A percentile compares a stretch with the other conserved stretches of the same genome.
Evolutionary conservation across 768 basidiomycete species (phyloP).

Genomic region (Suillus hirtellus): DNA sequence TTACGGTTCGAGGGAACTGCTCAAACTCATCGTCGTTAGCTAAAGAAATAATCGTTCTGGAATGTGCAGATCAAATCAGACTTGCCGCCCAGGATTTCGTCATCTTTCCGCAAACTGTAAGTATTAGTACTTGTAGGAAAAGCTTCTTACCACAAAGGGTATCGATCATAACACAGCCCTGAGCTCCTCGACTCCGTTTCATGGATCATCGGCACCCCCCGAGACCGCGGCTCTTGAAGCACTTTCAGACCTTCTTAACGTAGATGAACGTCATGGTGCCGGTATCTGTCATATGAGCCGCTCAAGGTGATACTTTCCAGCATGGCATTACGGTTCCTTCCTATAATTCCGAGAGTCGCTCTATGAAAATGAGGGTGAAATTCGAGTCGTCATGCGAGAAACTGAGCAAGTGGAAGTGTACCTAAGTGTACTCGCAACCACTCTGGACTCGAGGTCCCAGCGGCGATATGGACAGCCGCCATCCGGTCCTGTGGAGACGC

Average conservation of each 20-base stretch:
- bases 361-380: conserved; percentile 20
- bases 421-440: conserved; percentile 1
- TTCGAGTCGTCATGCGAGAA: not conserved
- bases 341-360: conserved; percentile 13
- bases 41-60: not conserved
- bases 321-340: conserved; percentile 8
- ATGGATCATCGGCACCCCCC: not conserved
- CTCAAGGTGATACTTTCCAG: conserved; percentile 14
- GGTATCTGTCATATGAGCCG: conserved; percentile 13
- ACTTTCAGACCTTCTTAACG: conserved; percentile 11
- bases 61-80: not conserved
- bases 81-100: not conserved
- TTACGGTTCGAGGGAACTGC: not conserved
- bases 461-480: conserved; percentile 2
- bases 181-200: not conserved
- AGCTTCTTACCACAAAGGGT: not conserved
- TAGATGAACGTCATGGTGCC: conserved; percentile 20
- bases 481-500: conserved; percentile 9
- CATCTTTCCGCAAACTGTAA: not conserved
- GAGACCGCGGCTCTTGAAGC: too few species aligned
- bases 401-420: not conserved
- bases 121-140: not conserved
- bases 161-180: not conserved
- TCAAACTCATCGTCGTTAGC: not conserved
- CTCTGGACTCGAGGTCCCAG: not conserved